Percentiles rank a stretch among this genome's conserved stretches.
Conservation (phyloP, 2,329 filamentous ascomycete genomes). For the Thyridium curvatum region DNA sequence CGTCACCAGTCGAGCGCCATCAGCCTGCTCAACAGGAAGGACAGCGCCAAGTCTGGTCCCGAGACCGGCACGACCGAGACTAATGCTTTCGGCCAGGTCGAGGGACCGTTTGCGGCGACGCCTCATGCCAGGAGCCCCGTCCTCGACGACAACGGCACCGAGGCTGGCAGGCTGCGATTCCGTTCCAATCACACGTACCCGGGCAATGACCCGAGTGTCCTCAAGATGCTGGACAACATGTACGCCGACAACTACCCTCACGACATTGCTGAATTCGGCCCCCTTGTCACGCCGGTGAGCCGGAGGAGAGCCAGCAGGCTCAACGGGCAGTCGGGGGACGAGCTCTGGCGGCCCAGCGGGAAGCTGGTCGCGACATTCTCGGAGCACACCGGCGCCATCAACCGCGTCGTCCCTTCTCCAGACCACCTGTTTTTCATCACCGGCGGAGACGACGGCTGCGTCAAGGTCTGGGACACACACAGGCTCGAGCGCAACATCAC, state of each 20-base stretch:
- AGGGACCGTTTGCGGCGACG: conserved; percentile 44
- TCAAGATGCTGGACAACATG: conserved; percentile 75
- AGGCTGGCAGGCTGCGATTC: conserved; percentile 35
- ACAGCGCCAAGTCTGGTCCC: conserved; percentile 50
- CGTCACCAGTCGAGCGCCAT: conserved; percentile 55
- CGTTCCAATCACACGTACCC: conserved; percentile 74
- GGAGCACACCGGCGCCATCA: conserved; percentile 80
- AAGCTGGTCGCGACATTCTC: conserved; percentile 81
- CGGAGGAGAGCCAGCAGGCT: conserved; percentile 44
- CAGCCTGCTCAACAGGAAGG: conserved; percentile 51
- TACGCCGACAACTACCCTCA: conserved; percentile 67
- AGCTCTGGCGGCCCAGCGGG: conserved; percentile 77
- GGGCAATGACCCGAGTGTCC: conserved; percentile 66
- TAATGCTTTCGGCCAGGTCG: conserved; percentile 55
- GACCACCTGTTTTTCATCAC: conserved; percentile 96
- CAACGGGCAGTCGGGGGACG: conserved; percentile 40
- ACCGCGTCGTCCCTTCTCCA: conserved; percentile 73
- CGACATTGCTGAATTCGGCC: conserved; percentile 67
- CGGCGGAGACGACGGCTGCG: conserved; percentile 81
- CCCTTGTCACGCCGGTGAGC: conserved; percentile 66
- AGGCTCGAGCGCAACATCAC: conserved; percentile 87
- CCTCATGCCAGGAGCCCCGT: conserved; percentile 21
- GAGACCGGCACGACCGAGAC: conserved; percentile 54
- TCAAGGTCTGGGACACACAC: conserved; percentile 89
- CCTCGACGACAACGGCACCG: conserved; percentile 19